Percentiles rank a stretch among this genome's conserved stretches.
Conservation (phyloP, 2,329 filamentous ascomycete species). For the Penicillium sp. region DNA sequence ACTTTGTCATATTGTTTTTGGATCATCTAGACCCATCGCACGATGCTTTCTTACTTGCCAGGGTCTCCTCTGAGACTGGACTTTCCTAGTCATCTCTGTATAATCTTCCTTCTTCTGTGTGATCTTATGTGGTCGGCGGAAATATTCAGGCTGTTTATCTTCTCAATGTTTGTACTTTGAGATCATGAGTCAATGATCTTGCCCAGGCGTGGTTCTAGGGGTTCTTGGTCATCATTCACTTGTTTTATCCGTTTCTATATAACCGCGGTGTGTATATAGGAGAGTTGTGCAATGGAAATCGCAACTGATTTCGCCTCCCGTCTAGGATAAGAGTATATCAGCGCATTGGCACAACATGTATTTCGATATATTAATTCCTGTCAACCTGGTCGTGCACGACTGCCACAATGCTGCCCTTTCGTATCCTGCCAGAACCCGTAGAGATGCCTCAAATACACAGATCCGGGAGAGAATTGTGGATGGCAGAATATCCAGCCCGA, state of each 20-base stretch:
- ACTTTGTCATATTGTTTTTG: constrained; percentile 5
- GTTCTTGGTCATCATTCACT: constrained; percentile 1
- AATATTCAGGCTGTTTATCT: constrained; percentile 3
- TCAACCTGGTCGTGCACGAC: constrained; percentile 9
- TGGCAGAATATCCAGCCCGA: background rate
- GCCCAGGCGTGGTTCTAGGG: constrained; percentile 9
- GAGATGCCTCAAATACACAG: constrained; percentile 1
- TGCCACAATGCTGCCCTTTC: background rate
- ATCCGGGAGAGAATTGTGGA: constrained; percentile 1
- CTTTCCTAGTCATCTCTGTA: constrained; percentile 18
- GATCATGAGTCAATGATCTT: constrained; percentile 19
- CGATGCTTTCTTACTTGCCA: constrained; percentile 7
- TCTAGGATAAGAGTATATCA: no score
- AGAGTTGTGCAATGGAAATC: constrained; percentile 12
- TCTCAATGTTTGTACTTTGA: constrained; percentile 2
- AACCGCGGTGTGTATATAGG: constrained; percentile 19
- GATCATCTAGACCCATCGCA: constrained; percentile 20
- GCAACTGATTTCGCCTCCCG: background rate
- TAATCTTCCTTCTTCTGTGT: constrained; percentile 19
- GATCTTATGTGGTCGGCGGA: constrained; percentile 8
- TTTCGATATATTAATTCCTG: background rate
- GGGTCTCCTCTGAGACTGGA: constrained; percentile 1
- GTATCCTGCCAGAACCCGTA: background rate
- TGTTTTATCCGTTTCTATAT: constrained; percentile 9
- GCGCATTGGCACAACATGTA: background rate